Evolutionary conservation across 2,329 filamentous ascomycete genomes (phyloP), one percentile per base, ranked within the genome.

Genomic region (Cercospora sp.): DNA sequence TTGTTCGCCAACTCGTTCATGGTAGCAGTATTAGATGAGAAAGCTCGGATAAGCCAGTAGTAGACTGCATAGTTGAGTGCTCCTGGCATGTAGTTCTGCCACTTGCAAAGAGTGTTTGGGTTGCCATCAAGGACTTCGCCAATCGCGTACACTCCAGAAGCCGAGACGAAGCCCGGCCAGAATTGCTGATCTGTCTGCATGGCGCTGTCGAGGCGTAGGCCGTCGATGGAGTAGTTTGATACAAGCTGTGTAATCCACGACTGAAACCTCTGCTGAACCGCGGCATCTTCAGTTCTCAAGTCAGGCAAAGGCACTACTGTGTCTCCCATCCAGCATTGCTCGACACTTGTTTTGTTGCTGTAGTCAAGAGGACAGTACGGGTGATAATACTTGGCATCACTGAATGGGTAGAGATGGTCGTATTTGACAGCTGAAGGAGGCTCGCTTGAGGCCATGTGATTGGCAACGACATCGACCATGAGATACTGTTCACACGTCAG

Each of bases 221-320:
- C 84, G 73, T 86, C 84, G 78, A 90, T 87, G 26, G 81, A 81
- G 74, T 89, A 91, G 69, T 87, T 87, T 3, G 80, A 73, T 1
- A 91, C 85, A 0, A 90, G 79, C 57, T 80, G 80, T 13, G 75
- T 77, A 69, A 91, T 81, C 89, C 89, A 91, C 20, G 79, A 76
- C 60, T 86, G 80, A 74, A 85, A 86, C 3, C 85, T 79, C 10
- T 75, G 75, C 28, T 83, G 81, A 6, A 90, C 84, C 1, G 76
- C 75, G 0, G 78, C 60, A 30, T 82, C 79, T 42, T 85, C 82
- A 0, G 89, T 90, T 63, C 86, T 80, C 13, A 91, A 74, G 70
- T 91, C 89, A 0, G 88, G 87, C 0, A 91, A 82, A 0, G 83
- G 81, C 7, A 86, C 83, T 3, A 80, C 82, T 28, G 80, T 80